Base-by-base conservation (phyloP, 2,329 filamentous ascomycete genomes). In the Alternaria triticina region DNA sequence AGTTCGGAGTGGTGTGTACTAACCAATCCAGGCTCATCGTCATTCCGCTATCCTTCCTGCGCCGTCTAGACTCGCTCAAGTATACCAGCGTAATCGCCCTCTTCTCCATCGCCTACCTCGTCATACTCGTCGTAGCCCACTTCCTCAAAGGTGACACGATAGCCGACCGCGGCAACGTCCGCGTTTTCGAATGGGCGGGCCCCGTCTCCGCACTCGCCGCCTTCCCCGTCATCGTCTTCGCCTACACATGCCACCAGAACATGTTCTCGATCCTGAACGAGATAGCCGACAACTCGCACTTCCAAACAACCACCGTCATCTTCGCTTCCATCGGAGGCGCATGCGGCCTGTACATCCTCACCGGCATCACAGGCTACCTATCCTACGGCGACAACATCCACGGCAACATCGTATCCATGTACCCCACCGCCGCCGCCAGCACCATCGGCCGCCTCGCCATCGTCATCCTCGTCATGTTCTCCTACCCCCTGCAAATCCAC, bases 251-350 rank as follows among this genome's bases (percentile, higher is more conserved):
- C 79, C 96, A 99, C 80, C 96, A 99, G 76, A 99, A 99, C 78
- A 99, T 99, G 96, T 99, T 99, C 79, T 97, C 95, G 11, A 97
- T 99, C 69, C 83, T 99, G 47, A 99, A 99, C 74, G 96, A 99
- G 81, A 93, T 99, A 70, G 86, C 88, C 62, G 90, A 97, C 77
- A 93, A 94, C 80, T 92, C 92, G 4, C 93, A 93, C 20, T 86
- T 85, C 73, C 91, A 91, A 66, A 91, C 95, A 8, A 90, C 93
- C 1, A 87, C 88, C 15, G 94, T 99, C 9, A 89, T 98, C 12
- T 84, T 86, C 22, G 87, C 91, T 5, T 97, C 94, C 72, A 97
- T 97, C 71, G 96, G 96, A 20, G 91, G 91, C 28, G 93, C 95
- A n/a, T 92, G 92, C 12, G 86, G 85, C 17, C 90, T 97, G 22